Evolutionary conservation across 1,284 basidiomycete genomes (phyloP), one percentile per base, ranked within the genome.

Genomic region (Austroboletus olivaceoglutinosus): DNA sequence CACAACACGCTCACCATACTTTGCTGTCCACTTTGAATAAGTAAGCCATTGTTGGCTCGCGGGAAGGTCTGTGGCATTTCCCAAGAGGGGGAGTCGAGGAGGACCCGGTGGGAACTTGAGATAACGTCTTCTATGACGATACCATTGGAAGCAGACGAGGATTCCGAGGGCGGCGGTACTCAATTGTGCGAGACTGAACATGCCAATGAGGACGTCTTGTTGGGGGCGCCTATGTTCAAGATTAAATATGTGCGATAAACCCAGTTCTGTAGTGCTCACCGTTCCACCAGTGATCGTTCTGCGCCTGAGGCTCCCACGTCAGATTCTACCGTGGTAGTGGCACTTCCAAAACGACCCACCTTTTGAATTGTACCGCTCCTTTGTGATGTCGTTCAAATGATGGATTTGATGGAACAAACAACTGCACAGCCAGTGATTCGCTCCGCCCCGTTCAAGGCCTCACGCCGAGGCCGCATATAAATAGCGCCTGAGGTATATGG

Each of bases 21-120:
- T 34, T 23, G 22, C 46, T 4, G 46, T 50, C 49, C 45, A 42
- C 33, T 50, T 34, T 8, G 49, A 50, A 41, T 42, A 50, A 5
- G 49, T 41, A 19, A 50, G 39, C 49, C 49, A 50, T 6, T 48
- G 49, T 19, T 49, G 39, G 19, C 25, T 49, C 16, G 11, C 2
- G 2, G 49, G 49, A 18, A 50, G 49, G n/a, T 50, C 31, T 13
- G 21, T 29, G 4, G 48, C 38, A 27, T 50, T 50, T 41, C 45
- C 49, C 30, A 50, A 13, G 15, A 50, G 15, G 25, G 39, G 49
- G 31, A 41, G 46, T 22, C 39, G 46, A 10, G 29, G 49, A 21
- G 49, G 49, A n/a, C 49, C 49, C 3, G 46, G 45, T 4, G 49
- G 49, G n/a, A 50, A 48, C 25, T 49, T 50, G 46, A n/a, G 38